Evolutionary conservation across 2,329 filamentous ascomycete species (phyloP), one percentile per base, ranked within the genome.

Genomic region (Epichloe sibirici): DNA sequence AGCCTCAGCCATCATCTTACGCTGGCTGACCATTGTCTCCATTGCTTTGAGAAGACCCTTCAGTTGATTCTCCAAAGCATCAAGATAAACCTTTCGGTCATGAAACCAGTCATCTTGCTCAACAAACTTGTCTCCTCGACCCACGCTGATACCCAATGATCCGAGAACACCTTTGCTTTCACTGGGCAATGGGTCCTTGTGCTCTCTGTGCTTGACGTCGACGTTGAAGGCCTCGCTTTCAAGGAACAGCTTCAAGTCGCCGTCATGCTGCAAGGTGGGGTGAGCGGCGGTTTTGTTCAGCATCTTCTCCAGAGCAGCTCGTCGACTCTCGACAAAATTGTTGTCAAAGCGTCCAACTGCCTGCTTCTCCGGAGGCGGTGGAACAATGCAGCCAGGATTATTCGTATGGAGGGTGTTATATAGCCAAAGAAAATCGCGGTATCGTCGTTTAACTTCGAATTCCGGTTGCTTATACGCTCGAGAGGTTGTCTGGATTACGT

Each of bases 81-180:
- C 93, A 11, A 98, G 79, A 64, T 98, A 98, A 52, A 97, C 81
- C 62, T 85, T 88, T 56, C 93, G 89, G 60, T 98, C 93, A 62
- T 98, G 91, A 71, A 98, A 98, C 93, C 91, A 98, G 71, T 98
- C 93, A 66, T 98, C 93, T 65, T 97, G 93, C 70, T 98, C 93
- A 40, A 98, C 83, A 70, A 98, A 98, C 69, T 98, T 98, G 61
- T 78, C 83, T 51, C 82, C 77, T 54, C 83, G 79, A 34, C 90
- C 87, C 28, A 91, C 82, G 57, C 78, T 86, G 56, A 93, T 78
- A 23, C 89, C 88, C 51, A 96, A 77, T 15, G 85, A 88, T 62
- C 90, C 88, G 61, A 97, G 81, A 74, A 97, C 85, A 51, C 93
- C 90, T 71, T 97, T 97, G 72, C 83, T 95, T 70, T 97, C 93